Base-by-base conservation (phyloP, 306 rosid genomes). In the Vigna nakashimae region DNA sequence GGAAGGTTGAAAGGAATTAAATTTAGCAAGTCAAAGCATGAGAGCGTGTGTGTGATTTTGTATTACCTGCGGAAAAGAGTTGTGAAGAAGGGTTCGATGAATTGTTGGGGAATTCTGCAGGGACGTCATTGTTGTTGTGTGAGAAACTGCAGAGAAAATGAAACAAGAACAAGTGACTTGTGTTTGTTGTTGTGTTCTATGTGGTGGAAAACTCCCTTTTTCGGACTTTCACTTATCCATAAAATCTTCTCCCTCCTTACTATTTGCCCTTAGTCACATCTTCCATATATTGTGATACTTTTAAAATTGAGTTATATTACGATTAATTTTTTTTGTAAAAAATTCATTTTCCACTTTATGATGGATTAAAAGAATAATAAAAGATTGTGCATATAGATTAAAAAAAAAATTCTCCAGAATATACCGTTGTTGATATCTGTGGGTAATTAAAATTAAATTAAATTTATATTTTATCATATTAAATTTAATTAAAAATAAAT, bases 101-200 rank as follows among this genome's bases (percentile, higher is more conserved):
- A 87, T 78, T 32, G 95, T 67, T 38, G 95, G 88, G 16, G 92
- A 84, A 79, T 85, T 89, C 82, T 89, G 97, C 57, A 92, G 85
- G 36, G 91, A 80, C 42, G 85, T 89, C 98, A 93, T 93, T 85
- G 89, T 71, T 74, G 74, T 24, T 7, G 64, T 73, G 73, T 32
- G 22, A 73, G 34, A 17, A 69, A 36, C 34, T 71, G 76, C 42
- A 56, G 42, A 74, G 68, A 69, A 51, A 80, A 65, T 20, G 36
- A 51, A 58, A 69, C 20, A 36, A 34, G 2, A 32, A 26, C 9
- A 11, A 70, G 24, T 20, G 17, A 46, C 46, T 60, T 18, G 45
- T 52, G 10, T 22, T 34, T 9, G 20, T 45, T 40, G 14, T 17
- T 52, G 24, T 76, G 17, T 42, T 76, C 74, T 76, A 9, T 82